Conservation (phyloP, 2,329 filamentous ascomycete species). For the Clarireedia monteithiana region DNA sequence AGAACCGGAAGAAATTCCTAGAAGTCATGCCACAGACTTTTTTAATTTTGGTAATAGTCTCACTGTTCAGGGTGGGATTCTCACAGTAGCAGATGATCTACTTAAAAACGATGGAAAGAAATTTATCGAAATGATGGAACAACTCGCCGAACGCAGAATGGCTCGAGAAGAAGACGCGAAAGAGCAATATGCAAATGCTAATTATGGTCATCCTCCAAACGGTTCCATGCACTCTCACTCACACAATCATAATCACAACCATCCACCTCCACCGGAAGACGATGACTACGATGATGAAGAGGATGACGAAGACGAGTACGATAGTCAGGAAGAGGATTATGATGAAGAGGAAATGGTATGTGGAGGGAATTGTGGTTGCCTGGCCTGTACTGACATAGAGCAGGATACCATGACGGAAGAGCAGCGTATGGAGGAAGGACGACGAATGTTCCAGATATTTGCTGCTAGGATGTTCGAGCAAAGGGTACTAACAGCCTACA, state of each 20-base stretch:
- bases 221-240: slow-evolving; percentile 38
- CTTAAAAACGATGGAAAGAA: slow-evolving; percentile 98
- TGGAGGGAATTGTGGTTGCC: slow-evolving; percentile 21
- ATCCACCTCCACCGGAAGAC: slow-evolving; percentile 65
- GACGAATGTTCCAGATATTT: slow-evolving; percentile 99
- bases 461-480: slow-evolving; percentile 99
- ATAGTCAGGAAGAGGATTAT: slow-evolving; percentile 57
- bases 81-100: slow-evolving; percentile 96
- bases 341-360: slow-evolving; percentile 70
- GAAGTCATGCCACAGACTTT: slow-evolving; percentile 71
- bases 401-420: slow-evolving; percentile 97
- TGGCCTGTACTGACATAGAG: slow-evolving; percentile 30
- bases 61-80: slow-evolving; percentile 93
- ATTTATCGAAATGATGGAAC: slow-evolving; percentile 99
- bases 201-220: slow-evolving; percentile 49
- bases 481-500: slow-evolving; percentile 90
- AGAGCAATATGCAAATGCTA: slow-evolving; percentile 51
- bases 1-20: slow-evolving; percentile 55
- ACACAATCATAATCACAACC: slow-evolving; percentile 45
- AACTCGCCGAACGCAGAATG: slow-evolving; percentile 95
- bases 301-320: slow-evolving; percentile 53
- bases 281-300: slow-evolving; percentile 59
- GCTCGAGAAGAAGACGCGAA: slow-evolving; percentile 88
- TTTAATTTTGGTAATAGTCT: slow-evolving; percentile 97
- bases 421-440: slow-evolving; percentile 97